Conservation (phyloP, 768 basidiomycete genomes). For the Lentinula raphanica region DNA sequence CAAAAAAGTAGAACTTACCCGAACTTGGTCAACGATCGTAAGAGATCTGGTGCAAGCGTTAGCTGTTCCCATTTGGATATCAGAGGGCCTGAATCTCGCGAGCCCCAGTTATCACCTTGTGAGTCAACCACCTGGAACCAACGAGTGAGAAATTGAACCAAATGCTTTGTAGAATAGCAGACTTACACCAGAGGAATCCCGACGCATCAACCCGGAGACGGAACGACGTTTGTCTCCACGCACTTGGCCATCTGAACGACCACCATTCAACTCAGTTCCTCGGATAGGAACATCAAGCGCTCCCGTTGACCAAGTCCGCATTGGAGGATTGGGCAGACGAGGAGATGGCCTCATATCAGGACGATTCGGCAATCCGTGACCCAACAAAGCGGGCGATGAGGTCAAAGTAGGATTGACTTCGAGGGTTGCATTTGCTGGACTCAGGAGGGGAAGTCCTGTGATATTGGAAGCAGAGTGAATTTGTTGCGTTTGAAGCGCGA, state of each 20-base stretch:
- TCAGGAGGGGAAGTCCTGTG: slow-evolving; percentile 36
- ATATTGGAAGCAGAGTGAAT: slow-evolving; percentile 42
- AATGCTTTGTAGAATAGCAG: slow-evolving; percentile 5
- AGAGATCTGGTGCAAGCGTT: slow-evolving; percentile 75
- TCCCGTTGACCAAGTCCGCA: slow-evolving; percentile 83
- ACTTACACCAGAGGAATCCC: slow-evolving; percentile 73
- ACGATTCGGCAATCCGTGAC: slow-evolving; percentile 60
- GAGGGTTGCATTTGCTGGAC: slow-evolving; percentile 35
- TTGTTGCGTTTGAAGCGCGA: slow-evolving; percentile 75
- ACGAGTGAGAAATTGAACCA: slow-evolving; percentile 9
- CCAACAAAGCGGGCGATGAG: slow-evolving; percentile 37
- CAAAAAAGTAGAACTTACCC: slow-evolving; percentile 53
- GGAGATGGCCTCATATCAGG: slow-evolving; percentile 56
- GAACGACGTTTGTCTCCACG: slow-evolving; percentile 72
- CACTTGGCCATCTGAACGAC: slow-evolving; percentile 36
- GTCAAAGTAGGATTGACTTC: slow-evolving; percentile 39
- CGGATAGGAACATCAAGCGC: slow-evolving; percentile 70
- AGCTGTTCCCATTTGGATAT: slow-evolving; percentile 97
- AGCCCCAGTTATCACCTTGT: slow-evolving; percentile 51
- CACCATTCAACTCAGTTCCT: slow-evolving; percentile 37
- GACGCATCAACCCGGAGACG: slow-evolving; percentile 58
- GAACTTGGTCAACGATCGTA: slow-evolving; percentile 87
- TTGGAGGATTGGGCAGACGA: slow-evolving; percentile 64
- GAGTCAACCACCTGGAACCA: slow-evolving; percentile 47
- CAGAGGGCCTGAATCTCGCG: slow-evolving; percentile 72